These are phyloP conservation scores for Kappamyces sp. DNA, from an alignment of 192 early-diverging fungal species.

Conservation along the genomic window DNA sequence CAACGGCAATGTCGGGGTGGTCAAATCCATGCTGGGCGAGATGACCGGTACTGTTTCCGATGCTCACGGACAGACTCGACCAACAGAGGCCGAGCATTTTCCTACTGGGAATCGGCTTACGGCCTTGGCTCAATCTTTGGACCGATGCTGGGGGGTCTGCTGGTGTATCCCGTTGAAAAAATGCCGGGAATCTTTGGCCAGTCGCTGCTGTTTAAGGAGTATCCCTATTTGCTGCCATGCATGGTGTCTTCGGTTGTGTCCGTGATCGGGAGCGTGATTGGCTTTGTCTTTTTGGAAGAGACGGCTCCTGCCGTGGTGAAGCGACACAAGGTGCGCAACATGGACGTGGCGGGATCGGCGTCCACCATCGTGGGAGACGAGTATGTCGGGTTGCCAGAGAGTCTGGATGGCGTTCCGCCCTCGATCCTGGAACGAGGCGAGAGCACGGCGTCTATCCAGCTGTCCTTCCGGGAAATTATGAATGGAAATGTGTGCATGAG, in stretches of 20 bases:
- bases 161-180: constrained; percentile 58
- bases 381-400: no score
- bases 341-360: background rate
- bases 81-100: constrained; percentile 72
- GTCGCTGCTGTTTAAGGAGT: constrained; percentile 47
- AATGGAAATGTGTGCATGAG: background rate
- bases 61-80: constrained; percentile 42
- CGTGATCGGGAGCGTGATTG: constrained; percentile 49
- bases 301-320: constrained; percentile 19
- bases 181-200: constrained; percentile 62
- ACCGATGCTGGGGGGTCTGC: constrained; percentile 63
- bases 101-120: constrained; percentile 66
- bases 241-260: constrained; percentile 52
- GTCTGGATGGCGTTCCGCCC: no score
- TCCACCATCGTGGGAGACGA: constrained; percentile 11
- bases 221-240: constrained; percentile 75
- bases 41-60: constrained; percentile 74
- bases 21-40: constrained; percentile 79
- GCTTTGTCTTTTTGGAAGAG: constrained; percentile 58
- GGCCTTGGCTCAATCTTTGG: constrained; percentile 53
- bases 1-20: constrained; percentile 69
- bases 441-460: no score
- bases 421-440: no score
- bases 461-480: background rate
- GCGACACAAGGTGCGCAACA: no score